These are phyloP conservation scores for Alternaria rosae DNA, from an alignment of 2,329 filamentous ascomycete genomes.

Conservation along the genomic window DNA sequence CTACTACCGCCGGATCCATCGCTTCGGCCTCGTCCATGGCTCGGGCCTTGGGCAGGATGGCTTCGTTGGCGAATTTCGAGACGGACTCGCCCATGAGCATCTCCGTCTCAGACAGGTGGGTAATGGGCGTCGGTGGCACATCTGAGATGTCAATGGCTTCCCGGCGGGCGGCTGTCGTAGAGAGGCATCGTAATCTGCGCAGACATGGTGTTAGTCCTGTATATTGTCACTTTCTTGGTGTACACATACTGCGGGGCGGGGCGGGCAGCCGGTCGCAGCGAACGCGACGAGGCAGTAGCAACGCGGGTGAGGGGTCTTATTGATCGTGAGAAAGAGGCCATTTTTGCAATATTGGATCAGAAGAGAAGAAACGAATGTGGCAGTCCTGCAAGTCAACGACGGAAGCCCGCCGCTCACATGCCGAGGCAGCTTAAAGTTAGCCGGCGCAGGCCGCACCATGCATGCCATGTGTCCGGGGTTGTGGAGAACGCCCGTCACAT, in stretches of 20 bases:
- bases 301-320: constrained; percentile 42
- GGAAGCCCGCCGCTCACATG: constrained; percentile 4
- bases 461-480: constrained; percentile 3
- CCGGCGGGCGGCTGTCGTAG: constrained; percentile 48
- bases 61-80: constrained; percentile 86
- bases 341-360: constrained; percentile 14
- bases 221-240: constrained; percentile 5
- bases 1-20: constrained; percentile 88
- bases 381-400: not conserved
- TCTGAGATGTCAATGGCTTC: constrained; percentile 66
- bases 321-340: constrained; percentile 44
- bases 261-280: constrained; percentile 39
- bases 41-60: constrained; percentile 87
- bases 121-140: constrained; percentile 89
- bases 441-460: constrained; percentile 15
- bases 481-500: constrained; percentile 18
- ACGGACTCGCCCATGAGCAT: constrained; percentile 88
- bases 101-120: constrained; percentile 90
- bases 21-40: constrained; percentile 97
- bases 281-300: constrained; percentile 34
- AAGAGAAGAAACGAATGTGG: not conserved
- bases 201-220: not conserved
- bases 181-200: constrained; percentile 52
- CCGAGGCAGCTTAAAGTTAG: constrained; percentile 17
- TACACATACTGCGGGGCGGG: constrained; percentile 41